phyloP scores from a whole-genome alignment of 768 basidiomycete genomes.

The Gautieria morchelliformis region DNA sequence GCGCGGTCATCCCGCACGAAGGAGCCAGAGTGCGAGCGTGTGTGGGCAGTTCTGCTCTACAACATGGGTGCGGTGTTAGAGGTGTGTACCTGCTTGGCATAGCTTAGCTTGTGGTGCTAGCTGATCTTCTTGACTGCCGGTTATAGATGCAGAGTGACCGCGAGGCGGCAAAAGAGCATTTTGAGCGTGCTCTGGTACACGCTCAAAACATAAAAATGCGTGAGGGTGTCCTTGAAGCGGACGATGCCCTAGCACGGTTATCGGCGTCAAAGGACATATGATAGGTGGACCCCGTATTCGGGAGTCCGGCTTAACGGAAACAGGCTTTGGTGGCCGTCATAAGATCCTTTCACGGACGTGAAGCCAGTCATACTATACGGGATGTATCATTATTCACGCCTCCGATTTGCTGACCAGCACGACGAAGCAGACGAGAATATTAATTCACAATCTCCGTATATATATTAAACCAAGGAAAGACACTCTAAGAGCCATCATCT shows the following conservation, averaged over 20 bases:
- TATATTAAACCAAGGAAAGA: slow-evolving; percentile 4
- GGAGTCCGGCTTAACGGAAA: too few species aligned
- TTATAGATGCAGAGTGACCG: slow-evolving; percentile 26
- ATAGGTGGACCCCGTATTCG: too few species aligned
- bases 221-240: slow-evolving; percentile 27
- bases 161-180: slow-evolving; percentile 21
- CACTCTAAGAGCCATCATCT: slow-evolving; percentile 25
- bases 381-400: background rate
- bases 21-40: slow-evolving; percentile 40
- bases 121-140: background rate
- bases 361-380: too few species aligned
- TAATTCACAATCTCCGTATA: background rate
- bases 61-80: slow-evolving; percentile 51
- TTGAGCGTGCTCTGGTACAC: slow-evolving; percentile 23
- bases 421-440: background rate
- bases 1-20: background rate
- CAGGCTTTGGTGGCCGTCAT: too few species aligned
- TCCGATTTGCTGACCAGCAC: background rate
- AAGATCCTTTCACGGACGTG: too few species aligned
- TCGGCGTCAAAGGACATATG: background rate
- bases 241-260: slow-evolving; percentile 24
- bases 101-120: slow-evolving; percentile 1
- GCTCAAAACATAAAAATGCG: slow-evolving; percentile 22
- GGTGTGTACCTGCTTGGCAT: slow-evolving; percentile 12
- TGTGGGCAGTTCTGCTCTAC: slow-evolving; percentile 47